phyloP scores from a whole-genome alignment of 768 basidiomycete genomes.

The Termitomyces sp. region DNA sequence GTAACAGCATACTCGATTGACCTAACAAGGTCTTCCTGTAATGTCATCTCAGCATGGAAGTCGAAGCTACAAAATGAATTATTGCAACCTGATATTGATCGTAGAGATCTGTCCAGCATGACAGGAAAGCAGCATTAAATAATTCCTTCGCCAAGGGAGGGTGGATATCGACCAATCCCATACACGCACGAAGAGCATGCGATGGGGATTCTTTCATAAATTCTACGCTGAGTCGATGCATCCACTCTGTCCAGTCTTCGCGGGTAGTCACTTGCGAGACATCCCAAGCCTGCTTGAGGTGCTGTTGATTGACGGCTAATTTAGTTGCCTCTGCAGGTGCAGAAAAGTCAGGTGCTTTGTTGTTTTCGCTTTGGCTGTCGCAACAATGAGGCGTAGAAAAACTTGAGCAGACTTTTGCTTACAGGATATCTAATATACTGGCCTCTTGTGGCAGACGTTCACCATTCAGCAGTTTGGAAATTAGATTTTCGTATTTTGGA shows the following conservation, averaged over 20 bases:
- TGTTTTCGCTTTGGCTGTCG: slow-evolving; percentile 51
- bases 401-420: slow-evolving; percentile 22
- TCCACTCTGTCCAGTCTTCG: slow-evolving; percentile 96
- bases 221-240: slow-evolving; percentile 88
- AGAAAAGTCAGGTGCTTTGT: slow-evolving; percentile 68
- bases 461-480: slow-evolving; percentile 86
- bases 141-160: slow-evolving; percentile 89
- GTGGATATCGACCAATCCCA: slow-evolving; percentile 89
- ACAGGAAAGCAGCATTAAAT: slow-evolving; percentile 97
- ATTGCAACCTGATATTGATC: slow-evolving; percentile 90
- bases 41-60: slow-evolving; percentile 2
- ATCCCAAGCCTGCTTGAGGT: slow-evolving; percentile 97
- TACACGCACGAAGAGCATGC: slow-evolving; percentile 95
- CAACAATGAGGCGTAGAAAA: slow-evolving; percentile 5
- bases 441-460: slow-evolving; percentile 89
- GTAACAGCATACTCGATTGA: slow-evolving; percentile 86
- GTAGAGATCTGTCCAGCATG: slow-evolving; percentile 95
- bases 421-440: slow-evolving; percentile 67
- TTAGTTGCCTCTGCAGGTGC: slow-evolving; percentile 84
- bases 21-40: slow-evolving; percentile 89
- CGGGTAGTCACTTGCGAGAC: slow-evolving; percentile 67
- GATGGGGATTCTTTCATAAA: slow-evolving; percentile 99
- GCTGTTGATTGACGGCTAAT: slow-evolving; percentile 94
- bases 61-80: not conserved
- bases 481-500: slow-evolving; percentile 81